Conservation (phyloP, 2,329 filamentous ascomycete species). For the Phialemonium atrogriseum region DNA sequence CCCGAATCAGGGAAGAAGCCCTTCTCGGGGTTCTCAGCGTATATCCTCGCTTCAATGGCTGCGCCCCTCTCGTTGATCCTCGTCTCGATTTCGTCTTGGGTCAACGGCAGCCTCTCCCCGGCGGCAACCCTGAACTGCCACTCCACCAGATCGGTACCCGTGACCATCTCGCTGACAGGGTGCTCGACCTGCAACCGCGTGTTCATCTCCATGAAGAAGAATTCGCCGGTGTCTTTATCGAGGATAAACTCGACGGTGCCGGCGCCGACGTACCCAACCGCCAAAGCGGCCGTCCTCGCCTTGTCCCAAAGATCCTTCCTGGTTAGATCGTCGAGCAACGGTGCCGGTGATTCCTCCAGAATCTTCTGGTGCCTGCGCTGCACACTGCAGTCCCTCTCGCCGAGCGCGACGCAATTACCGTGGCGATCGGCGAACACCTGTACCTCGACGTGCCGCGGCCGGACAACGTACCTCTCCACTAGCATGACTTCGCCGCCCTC, state of each 20-base stretch:
- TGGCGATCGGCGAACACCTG: constrained; percentile 81
- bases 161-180: constrained; percentile 72
- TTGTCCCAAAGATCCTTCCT: constrained; percentile 57
- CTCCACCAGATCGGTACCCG: constrained; percentile 69
- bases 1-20: constrained; percentile 95
- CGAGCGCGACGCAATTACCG: constrained; percentile 73
- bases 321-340: constrained; percentile 50
- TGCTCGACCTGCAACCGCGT: constrained; percentile 95
- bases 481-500: constrained; percentile 73
- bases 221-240: constrained; percentile 71
- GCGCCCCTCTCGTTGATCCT: constrained; percentile 70
- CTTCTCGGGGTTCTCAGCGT: constrained; percentile 86
- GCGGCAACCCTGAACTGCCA: constrained; percentile 83
- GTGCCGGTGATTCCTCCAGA: constrained; percentile 80
- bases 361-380: constrained; percentile 87
- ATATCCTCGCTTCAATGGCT: constrained; percentile 92
- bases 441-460: constrained; percentile 79
- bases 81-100: constrained; percentile 57
- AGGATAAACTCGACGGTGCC: constrained; percentile 89
- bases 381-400: constrained; percentile 81
- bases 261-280: constrained; percentile 80
- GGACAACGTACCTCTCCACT: constrained; percentile 74
- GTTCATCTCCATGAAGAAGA: constrained; percentile 79
- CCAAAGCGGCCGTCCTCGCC: constrained; percentile 58
- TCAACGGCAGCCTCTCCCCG: constrained; percentile 47